Conservation (phyloP, 139 green algal genomes). For the Chlorokybus atmophyticus region DNA sequence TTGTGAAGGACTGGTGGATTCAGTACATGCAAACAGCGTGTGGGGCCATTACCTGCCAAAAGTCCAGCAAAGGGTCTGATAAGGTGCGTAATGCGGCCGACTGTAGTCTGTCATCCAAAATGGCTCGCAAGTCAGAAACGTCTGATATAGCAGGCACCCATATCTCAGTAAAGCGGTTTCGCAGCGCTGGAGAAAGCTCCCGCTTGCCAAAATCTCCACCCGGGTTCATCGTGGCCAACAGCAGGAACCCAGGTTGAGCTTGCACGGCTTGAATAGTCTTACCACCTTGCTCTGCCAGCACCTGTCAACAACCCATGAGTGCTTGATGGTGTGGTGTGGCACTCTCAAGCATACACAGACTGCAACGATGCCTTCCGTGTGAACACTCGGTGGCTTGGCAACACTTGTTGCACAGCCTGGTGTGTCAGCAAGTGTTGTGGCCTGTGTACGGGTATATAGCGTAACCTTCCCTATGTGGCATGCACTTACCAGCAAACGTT, state of each 20-base stretch:
- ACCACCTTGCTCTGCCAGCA: slow-evolving; percentile 86
- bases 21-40: not conserved
- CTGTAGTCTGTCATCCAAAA: slow-evolving; percentile 22
- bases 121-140: slow-evolving; percentile 28
- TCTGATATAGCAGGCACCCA: slow-evolving; percentile 37
- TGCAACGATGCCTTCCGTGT: too few relatives aligned
- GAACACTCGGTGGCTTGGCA: too few relatives aligned
- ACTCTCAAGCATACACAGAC: too few relatives aligned
- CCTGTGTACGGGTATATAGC: too few relatives aligned
- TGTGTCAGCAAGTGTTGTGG: too few relatives aligned
- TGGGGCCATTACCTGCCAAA: slow-evolving; percentile 45
- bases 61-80: slow-evolving; percentile 47
- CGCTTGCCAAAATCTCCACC: slow-evolving; percentile 93
- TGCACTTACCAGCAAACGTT: slow-evolving; percentile 57
- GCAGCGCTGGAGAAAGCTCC: slow-evolving; percentile 89
- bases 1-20: too few relatives aligned
- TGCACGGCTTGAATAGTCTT: slow-evolving; percentile 54
- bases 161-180: slow-evolving; percentile 81
- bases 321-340: too few relatives aligned
- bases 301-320: too few relatives aligned
- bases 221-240: slow-evolving; percentile 98
- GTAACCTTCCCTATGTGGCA: too few relatives aligned
- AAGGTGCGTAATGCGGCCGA: slow-evolving; percentile 12
- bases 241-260: slow-evolving; percentile 62
- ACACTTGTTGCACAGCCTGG: too few relatives aligned